These are phyloP conservation scores for Collybiopsis confluens DNA, from an alignment of 768 basidiomycete species.

Conservation along the genomic window DNA sequence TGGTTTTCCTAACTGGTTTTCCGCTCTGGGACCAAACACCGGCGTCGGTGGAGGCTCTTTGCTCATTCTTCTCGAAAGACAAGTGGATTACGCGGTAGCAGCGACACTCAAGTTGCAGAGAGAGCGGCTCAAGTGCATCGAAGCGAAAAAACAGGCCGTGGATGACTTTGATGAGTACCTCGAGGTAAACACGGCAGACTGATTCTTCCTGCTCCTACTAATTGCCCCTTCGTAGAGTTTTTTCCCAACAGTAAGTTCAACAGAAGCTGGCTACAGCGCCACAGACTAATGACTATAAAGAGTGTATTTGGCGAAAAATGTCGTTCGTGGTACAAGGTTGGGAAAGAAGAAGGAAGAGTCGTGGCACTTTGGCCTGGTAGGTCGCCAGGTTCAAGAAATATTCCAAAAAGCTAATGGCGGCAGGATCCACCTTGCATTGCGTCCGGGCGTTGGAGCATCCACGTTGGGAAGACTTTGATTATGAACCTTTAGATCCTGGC, in stretches of 20 bases:
- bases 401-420: not conserved
- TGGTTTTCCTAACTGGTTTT: slow-evolving; percentile 70
- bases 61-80: slow-evolving; percentile 49
- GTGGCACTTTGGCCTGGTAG: slow-evolving; percentile 58
- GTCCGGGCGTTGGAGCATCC: slow-evolving; percentile 44
- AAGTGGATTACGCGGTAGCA: slow-evolving; percentile 52
- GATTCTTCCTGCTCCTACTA: not conserved
- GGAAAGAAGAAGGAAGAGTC: slow-evolving; percentile 54
- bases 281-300: slow-evolving; percentile 22
- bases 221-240: slow-evolving; percentile 30
- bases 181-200: slow-evolving; percentile 31
- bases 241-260: slow-evolving; percentile 35
- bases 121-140: slow-evolving; percentile 59
- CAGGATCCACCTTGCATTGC: slow-evolving; percentile 52
- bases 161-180: slow-evolving; percentile 59
- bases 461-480: slow-evolving; percentile 63
- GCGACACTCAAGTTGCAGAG: slow-evolving; percentile 58
- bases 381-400: slow-evolving; percentile 3
- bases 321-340: slow-evolving; percentile 61
- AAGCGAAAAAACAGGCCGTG: slow-evolving; percentile 54
- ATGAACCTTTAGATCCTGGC: slow-evolving; percentile 39
- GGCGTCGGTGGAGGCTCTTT: slow-evolving; percentile 52
- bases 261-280: not conserved
- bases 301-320: slow-evolving; percentile 58
- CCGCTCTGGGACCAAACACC: slow-evolving; percentile 52